Base-by-base conservation (phyloP, 306 rosid species). In the Cicer chorassanicum region DNA sequence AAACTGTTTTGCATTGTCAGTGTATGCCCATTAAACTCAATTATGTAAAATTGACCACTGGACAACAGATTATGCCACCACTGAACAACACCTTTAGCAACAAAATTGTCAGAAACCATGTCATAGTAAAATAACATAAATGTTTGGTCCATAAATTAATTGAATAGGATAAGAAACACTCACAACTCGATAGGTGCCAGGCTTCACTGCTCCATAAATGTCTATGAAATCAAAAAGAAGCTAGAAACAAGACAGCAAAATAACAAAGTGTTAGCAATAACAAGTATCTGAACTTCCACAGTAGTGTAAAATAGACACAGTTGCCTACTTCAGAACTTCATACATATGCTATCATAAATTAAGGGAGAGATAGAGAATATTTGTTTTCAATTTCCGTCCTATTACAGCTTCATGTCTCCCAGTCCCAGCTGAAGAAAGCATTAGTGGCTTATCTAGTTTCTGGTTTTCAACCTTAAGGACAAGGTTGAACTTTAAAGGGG, bases 101-200 rank as follows among this genome's bases (percentile, higher is more conserved):
- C 65, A 59, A 34, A 51, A 13, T 13, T 45, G 53, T 38, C n/a
- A 67, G 46, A 79, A 73, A 65, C 19, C 66, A 75, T 68, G 65
- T 49, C 77, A 69, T 12, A 39, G 38, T 42, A 55, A 68, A 62
- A 53, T 38, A 65, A 46, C 62, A 72, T 41, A n/a, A 60, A 60
- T 59, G 73, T 62, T 66, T 24, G 62, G 56, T 42, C 43, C 10
- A 65, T 48, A 81, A 78, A 82, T 76, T 64, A 59, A 74, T 65
- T 50, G 53, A 19, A 77, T 56, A 44, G 16, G 79, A 41, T 41
- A 43, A 45, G 74, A 69, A 71, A 13, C 45, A 81, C 89, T 87
- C 84, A 93, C 98, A 85, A 91, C 79, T 86, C 82, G 89, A 71
- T 93, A 89, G 62, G 92, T 84, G 55, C 88, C 88, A 61, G 91